Evolutionary conservation across 306 rosid genomes (phyloP).

Genomic region (apple (Malus domestica)): ASM211411v1 NC_041790.1:34579501-34580000

Average conservation of each 20-base stretch:
- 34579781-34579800: background rate
- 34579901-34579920: background rate
- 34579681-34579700: conserved; percentile 7
- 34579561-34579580: conserved; percentile 8
- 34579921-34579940: background rate
- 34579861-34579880: background rate
- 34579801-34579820: background rate
- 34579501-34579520: background rate
- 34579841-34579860: conserved; percentile 24
- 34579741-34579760: background rate
- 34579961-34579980: background rate
- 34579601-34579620: conserved; percentile 19
- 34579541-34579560: background rate
- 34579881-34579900: background rate
- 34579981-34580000: background rate
- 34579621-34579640: conserved; percentile 30
- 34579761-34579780: background rate
- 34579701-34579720: background rate
- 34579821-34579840: background rate
- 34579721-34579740: background rate
- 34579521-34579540: background rate
- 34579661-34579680: conserved; percentile 49
- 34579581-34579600: background rate
- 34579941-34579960: background rate
- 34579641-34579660: conserved; percentile 18